Conservation (phyloP, 1,284 basidiomycete genomes). For the Rhodofomes roseus region DNA sequence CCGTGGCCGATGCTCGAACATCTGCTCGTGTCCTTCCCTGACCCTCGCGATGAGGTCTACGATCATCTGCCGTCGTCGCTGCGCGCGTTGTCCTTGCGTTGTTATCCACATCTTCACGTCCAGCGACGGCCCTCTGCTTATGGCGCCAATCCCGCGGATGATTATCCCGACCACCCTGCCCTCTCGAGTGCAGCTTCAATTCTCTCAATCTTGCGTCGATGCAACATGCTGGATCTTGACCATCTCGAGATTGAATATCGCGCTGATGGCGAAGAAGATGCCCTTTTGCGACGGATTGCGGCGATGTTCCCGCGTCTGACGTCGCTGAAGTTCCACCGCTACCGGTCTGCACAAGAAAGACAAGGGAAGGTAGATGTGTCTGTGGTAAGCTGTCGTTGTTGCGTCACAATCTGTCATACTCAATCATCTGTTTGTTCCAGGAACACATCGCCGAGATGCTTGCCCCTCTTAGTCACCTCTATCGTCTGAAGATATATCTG, state of each 20-base stretch:
- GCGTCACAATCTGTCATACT: no score
- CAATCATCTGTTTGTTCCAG: no score
- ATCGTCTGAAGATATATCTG: no score
- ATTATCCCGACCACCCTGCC: no score
- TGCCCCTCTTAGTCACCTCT: no score
- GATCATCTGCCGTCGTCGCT: not conserved
- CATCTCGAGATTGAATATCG: not conserved
- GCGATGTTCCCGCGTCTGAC: not conserved
- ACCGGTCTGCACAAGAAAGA: not conserved
- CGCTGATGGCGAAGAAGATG: not conserved
- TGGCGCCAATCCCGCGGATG: not conserved
- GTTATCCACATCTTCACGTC: not conserved
- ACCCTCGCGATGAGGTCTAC: not conserved
- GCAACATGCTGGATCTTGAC: not conserved
- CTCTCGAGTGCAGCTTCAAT: not conserved
- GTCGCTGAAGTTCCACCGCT: not conserved
- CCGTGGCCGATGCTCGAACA: not conserved
- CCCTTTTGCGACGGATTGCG: not conserved
- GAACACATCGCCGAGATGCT: no score
- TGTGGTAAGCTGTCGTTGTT: not conserved
- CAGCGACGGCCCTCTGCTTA: not conserved
- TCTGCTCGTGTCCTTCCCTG: not conserved
- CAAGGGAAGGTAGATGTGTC: not conserved
- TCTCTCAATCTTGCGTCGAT: not conserved
- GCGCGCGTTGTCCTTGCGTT: not conserved